Base-by-base conservation (phyloP, 441 rosid species). In the Euphorbia schlechtendalii region DNA sequence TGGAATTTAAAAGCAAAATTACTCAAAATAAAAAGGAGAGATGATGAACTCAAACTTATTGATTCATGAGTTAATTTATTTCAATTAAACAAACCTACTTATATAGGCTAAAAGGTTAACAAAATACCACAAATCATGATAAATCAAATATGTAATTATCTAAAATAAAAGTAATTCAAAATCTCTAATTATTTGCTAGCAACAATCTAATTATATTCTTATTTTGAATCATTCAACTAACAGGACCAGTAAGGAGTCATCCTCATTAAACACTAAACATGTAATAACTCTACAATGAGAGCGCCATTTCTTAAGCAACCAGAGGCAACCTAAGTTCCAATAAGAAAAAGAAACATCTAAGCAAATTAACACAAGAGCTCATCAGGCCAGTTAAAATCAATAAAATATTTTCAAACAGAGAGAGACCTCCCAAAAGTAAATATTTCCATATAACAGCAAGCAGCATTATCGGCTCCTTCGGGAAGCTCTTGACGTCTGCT, bases 221-320 rank as follows among this genome's bases (percentile, higher is more conserved):
- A n/a, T n/a, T n/a, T n/a, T n/a, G n/a, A n/a, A n/a, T n/a, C n/a
- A n/a, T n/a, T n/a, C n/a, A n/a, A n/a, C n/a, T n/a, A n/a, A n/a
- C n/a, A n/a, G n/a, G n/a, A n/a, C n/a, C n/a, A n/a, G 54, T 55
- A 86, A 77, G 0, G 96, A 90, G 61, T 82, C 84, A 67, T 94
- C 97, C 24, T 86, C 86, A 0, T 88, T 88, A 75, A 90, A 86
- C 32, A 81, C 83, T 79, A 91, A 73, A 75, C 96, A 87, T 21
- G 98, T 91, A 17, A 94, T 85, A 5, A 75, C 74, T 67, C 90
- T 81, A 24, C 77, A 83, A 77, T 94, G 99, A 24, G 82, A 96
- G 24, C 77, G 92, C 98, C 98, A 91, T 76, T 83, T 89, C 81
- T 77, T 81, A 61, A 89, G 87, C 70, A 91, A 72, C 96, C 98